These are phyloP conservation scores for Pseudozyma thailandica DNA, from an alignment of 1,284 basidiomycete genomes.

Conservation along the genomic window DNA sequence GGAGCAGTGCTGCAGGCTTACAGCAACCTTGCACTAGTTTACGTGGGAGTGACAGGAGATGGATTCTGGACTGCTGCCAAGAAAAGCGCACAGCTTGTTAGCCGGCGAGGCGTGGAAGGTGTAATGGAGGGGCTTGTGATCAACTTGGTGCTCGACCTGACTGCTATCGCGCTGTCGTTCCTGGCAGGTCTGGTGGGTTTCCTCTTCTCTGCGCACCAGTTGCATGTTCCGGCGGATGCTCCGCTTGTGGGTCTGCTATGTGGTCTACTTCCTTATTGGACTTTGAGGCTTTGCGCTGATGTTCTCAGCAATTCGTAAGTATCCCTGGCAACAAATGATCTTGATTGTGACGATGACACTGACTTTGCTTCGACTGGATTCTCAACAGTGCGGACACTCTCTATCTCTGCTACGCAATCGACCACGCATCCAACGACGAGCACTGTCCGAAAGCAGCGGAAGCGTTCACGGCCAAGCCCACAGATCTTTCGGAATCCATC, in stretches of 20 bases:
- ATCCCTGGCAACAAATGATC: no score
- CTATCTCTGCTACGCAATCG: slow-evolving; percentile 89
- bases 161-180: slow-evolving; percentile 79
- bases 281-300: slow-evolving; percentile 83
- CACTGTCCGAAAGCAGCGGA: slow-evolving; percentile 43
- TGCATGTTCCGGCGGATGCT: slow-evolving; percentile 80
- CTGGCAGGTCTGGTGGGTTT: slow-evolving; percentile 85
- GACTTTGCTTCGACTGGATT: not conserved
- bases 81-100: slow-evolving; percentile 74
- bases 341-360: no score
- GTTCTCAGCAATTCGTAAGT: slow-evolving; percentile 81
- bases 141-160: slow-evolving; percentile 74
- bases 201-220: slow-evolving; percentile 84
- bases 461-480: slow-evolving; percentile 35
- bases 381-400: slow-evolving; percentile 75
- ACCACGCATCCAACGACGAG: slow-evolving; percentile 73
- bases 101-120: slow-evolving; percentile 68
- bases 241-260: slow-evolving; percentile 80
- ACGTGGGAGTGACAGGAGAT: slow-evolving; percentile 85
- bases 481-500: slow-evolving; percentile 34
- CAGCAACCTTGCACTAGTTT: slow-evolving; percentile 83
- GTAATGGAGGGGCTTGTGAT: slow-evolving; percentile 73
- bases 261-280: slow-evolving; percentile 81
- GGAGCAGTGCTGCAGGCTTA: slow-evolving; percentile 51
- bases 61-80: slow-evolving; percentile 82